phyloP scores from a whole-genome alignment of 2,329 filamentous ascomycete species.

The Metarhizium guizhouense region DNA sequence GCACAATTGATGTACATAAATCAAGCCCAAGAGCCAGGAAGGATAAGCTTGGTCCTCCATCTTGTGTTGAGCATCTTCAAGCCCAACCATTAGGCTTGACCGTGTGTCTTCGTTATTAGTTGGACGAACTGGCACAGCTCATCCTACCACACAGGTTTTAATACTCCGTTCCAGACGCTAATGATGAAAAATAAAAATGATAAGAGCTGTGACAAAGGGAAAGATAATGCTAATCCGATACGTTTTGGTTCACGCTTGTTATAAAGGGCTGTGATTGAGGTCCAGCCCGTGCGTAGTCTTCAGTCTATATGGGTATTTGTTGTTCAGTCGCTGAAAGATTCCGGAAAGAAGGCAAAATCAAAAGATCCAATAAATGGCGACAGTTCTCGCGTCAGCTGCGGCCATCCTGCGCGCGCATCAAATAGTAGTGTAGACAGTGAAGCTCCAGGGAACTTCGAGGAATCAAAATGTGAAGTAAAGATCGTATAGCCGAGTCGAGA shows the following conservation, averaged over 20 bases:
- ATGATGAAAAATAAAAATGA: background rate
- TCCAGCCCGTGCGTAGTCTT: conserved; percentile 13
- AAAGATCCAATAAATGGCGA: conserved; percentile 9
- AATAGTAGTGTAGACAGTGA: background rate
- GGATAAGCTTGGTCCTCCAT: background rate
- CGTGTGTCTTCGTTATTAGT: background rate
- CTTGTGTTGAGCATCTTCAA: background rate
- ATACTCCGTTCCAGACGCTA: conserved; percentile 2
- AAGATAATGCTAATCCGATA: conserved; percentile 17
- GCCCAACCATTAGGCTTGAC: background rate
- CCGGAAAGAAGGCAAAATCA: conserved; percentile 4
- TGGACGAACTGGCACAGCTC: background rate
- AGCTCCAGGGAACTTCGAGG: background rate
- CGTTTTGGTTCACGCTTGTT: conserved; percentile 20
- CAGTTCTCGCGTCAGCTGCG: conserved; percentile 11
- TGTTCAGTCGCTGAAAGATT: conserved; percentile 18
- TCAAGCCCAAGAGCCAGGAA: background rate
- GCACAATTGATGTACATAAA: conserved; percentile 1
- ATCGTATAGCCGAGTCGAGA: background rate
- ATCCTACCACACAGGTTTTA: background rate
- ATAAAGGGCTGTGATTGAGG: conserved; percentile 12
- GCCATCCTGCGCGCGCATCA: background rate
- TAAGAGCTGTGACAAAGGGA: conserved; percentile 18
- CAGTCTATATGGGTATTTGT: conserved; percentile 30
- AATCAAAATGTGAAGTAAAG: background rate